phyloP scores from a whole-genome alignment of 2,329 filamentous ascomycete genomes.

The Penicillium sp. region DNA sequence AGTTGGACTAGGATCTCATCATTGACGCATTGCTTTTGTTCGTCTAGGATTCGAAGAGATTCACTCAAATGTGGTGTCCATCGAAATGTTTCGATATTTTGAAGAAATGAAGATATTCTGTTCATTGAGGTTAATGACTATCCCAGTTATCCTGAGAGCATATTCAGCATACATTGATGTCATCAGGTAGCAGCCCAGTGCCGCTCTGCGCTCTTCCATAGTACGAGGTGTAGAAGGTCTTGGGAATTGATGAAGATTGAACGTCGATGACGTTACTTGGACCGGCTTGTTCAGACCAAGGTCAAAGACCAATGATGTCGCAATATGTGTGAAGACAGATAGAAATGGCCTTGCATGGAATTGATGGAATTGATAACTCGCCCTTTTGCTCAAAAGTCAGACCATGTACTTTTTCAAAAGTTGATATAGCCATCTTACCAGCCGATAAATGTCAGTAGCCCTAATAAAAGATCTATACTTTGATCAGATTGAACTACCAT shows the following conservation, averaged over 20 bases:
- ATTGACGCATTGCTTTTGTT: background rate
- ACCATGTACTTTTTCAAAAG: background rate
- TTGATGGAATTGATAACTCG: slow-evolving; percentile 1
- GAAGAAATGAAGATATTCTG: background rate
- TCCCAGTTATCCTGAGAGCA: background rate
- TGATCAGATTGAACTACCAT: slow-evolving; percentile 13
- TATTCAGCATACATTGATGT: slow-evolving; percentile 36
- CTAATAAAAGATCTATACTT: slow-evolving; percentile 18
- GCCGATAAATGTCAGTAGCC: slow-evolving; percentile 13
- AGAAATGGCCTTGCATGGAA: slow-evolving; percentile 9
- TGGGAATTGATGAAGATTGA: slow-evolving; percentile 7
- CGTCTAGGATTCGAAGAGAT: background rate
- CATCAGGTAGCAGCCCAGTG: slow-evolving; percentile 54
- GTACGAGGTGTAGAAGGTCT: slow-evolving; percentile 36
- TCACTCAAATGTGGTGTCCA: slow-evolving; percentile 1
- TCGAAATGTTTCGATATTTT: background rate
- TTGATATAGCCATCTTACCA: slow-evolving; percentile 7
- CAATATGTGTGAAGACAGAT: slow-evolving; percentile 1
- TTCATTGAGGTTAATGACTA: background rate
- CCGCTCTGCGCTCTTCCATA: slow-evolving; percentile 55
- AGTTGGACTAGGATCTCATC: background rate
- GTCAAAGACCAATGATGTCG: background rate
- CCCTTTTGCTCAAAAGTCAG: background rate
- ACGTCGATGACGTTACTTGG: background rate
- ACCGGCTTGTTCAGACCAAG: slow-evolving; percentile 17